Conservation (phyloP, 1,284 basidiomycete species). For the Calocybe gambosa region DNA sequence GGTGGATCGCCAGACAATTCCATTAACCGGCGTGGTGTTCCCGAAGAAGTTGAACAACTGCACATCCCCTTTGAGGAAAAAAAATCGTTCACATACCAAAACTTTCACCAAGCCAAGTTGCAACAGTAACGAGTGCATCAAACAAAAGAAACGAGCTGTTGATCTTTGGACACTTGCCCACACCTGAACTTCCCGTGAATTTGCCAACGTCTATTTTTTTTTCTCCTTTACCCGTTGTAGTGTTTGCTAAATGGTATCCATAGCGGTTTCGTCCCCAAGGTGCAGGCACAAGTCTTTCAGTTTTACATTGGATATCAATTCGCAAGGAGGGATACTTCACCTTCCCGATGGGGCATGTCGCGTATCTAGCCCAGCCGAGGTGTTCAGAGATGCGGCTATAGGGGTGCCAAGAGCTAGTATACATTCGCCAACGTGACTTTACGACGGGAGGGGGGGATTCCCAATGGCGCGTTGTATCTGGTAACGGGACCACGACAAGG, state of each 20-base stretch:
- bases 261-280: constrained; percentile 4
- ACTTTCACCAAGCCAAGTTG: constrained; percentile 10
- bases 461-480: constrained; percentile 22
- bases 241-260: not conserved
- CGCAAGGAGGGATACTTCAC: constrained; percentile 19
- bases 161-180: constrained; percentile 3
- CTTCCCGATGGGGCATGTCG: constrained; percentile 19
- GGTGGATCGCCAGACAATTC: constrained; percentile 17
- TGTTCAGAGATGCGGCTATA: constrained; percentile 13
- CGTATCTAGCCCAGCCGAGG: constrained; percentile 9
- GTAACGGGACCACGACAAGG: constrained; percentile 24
- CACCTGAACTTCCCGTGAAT: constrained; percentile 10
- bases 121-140: constrained; percentile 11
- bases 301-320: constrained; percentile 12
- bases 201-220: not conserved
- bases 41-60: constrained; percentile 20
- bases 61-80: constrained; percentile 6
- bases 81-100: constrained; percentile 13
- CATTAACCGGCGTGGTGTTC: constrained; percentile 21
- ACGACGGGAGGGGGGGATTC: constrained; percentile 13
- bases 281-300: constrained; percentile 6
- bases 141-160: constrained; percentile 1
- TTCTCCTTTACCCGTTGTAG: not conserved
- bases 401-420: constrained; percentile 20
- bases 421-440: constrained; percentile 16